Conservation (phyloP, 2,329 filamentous ascomycete genomes). For the Diaporthe vaccinii region DNA sequence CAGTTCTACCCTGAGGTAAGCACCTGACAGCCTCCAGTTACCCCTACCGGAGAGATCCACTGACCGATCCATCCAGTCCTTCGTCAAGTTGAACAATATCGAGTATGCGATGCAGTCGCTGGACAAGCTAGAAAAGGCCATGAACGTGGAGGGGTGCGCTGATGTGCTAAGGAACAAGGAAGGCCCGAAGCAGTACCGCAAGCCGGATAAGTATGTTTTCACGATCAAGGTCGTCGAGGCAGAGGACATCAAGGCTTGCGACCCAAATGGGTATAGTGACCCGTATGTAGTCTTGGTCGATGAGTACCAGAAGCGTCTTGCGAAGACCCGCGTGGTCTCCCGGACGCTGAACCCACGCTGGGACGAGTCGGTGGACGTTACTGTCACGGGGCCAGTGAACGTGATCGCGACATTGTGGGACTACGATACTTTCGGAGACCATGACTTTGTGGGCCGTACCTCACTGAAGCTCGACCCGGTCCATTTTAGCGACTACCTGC, state of each 20-base stretch:
- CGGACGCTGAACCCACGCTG: constrained; percentile 92
- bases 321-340: constrained; percentile 94
- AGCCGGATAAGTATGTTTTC: constrained; percentile 92
- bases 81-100: constrained; percentile 98
- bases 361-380: constrained; percentile 98
- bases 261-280: constrained; percentile 93
- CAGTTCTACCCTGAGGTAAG: constrained; percentile 93
- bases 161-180: constrained; percentile 82
- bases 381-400: constrained; percentile 90
- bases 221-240: constrained; percentile 99
- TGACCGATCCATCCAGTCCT: constrained; percentile 71
- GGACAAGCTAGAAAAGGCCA: constrained; percentile 88
- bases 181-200: constrained; percentile 74
- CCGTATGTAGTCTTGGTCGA: constrained; percentile 97
- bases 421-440: constrained; percentile 96
- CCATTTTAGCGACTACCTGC: constrained; percentile 96
- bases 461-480: constrained; percentile 97
- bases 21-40: constrained; percentile 40
- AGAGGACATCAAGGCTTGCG: constrained; percentile 97
- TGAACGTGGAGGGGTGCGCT: constrained; percentile 93
- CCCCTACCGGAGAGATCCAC: neutral
- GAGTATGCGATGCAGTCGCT: constrained; percentile 94
- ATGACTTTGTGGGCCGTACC: constrained; percentile 97
- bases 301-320: constrained; percentile 96
- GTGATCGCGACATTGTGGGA: constrained; percentile 99